These are phyloP conservation scores for Colletotrichum spaethianum DNA, from an alignment of 2,329 filamentous ascomycete species.

Conservation along the genomic window DNA sequence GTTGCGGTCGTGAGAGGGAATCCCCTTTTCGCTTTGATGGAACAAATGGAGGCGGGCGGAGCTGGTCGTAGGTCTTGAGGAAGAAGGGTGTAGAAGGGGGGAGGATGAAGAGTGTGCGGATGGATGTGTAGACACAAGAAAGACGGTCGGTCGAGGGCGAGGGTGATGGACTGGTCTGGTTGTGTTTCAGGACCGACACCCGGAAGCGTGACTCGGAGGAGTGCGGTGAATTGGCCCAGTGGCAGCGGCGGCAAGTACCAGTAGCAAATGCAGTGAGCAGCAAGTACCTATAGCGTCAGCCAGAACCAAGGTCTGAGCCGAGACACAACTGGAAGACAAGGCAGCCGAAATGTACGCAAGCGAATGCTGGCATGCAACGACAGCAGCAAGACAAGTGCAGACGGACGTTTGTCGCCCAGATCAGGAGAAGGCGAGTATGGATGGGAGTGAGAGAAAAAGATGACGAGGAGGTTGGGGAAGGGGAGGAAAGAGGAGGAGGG, in stretches of 20 bases:
- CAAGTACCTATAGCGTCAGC: conserved; percentile 26
- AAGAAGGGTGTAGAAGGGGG: conserved; percentile 9
- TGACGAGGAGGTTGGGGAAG: conserved; percentile 34
- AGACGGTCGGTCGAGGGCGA: conserved; percentile 20
- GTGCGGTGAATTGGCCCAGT: conserved; percentile 35
- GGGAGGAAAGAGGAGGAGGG: conserved; percentile 11
- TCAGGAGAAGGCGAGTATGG: conserved; percentile 9
- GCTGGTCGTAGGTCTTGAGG: conserved; percentile 2
- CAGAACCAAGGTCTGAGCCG: conserved; percentile 8
- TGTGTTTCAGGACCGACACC: conserved; percentile 41
- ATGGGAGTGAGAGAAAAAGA: not conserved
- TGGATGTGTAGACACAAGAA: conserved; percentile 15
- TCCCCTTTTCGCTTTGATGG: not conserved
- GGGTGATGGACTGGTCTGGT: conserved; percentile 36
- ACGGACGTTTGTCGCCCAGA: conserved; percentile 22
- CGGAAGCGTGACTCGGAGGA: conserved; percentile 41
- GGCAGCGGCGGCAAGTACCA: conserved; percentile 6
- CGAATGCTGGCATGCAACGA: conserved; percentile 28
- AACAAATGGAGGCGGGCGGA: conserved; percentile 1
- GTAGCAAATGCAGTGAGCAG: not conserved
- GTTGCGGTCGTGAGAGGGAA: not conserved
- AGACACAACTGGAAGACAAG: conserved; percentile 14
- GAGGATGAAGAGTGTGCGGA: conserved; percentile 16
- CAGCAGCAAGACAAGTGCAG: conserved; percentile 13
- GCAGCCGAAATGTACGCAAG: conserved; percentile 19